phyloP scores from a whole-genome alignment of 176 grass and related monocot species.

The Eragrostis curvula region DNA sequence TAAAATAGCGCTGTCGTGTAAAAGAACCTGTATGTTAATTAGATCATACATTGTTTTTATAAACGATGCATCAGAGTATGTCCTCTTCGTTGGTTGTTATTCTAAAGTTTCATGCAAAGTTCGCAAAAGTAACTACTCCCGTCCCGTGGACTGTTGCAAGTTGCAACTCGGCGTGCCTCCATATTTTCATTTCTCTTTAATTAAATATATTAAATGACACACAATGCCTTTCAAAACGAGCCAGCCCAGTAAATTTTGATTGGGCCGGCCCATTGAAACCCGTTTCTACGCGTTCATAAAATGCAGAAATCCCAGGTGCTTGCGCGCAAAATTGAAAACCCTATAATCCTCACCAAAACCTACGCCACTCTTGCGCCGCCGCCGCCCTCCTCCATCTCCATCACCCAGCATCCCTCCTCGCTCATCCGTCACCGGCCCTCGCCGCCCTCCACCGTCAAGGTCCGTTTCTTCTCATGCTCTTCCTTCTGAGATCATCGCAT shows the following conservation, averaged over 20 bases:
- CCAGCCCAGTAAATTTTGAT: neutral
- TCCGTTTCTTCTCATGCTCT: neutral
- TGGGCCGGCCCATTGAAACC: neutral
- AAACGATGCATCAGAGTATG: no score
- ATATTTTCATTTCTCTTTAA: no score
- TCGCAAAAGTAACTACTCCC: no score
- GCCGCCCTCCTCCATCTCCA: neutral
- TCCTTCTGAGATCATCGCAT: neutral
- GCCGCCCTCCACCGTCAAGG: conserved; percentile 45
- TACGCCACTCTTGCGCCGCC: conserved; percentile 34
- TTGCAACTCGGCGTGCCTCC: no score
- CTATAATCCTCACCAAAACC: conserved; percentile 47
- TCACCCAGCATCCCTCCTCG: neutral
- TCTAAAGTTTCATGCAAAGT: no score
- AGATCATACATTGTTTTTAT: no score
- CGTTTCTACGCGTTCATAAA: neutral
- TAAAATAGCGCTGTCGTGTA: no score
- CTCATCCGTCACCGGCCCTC: neutral
- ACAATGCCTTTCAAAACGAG: neutral
- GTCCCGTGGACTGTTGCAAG: no score
- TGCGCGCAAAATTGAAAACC: conserved; percentile 24
- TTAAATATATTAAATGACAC: no score
- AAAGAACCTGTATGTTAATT: no score
- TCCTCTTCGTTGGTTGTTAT: no score
- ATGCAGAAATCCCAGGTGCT: neutral